Base-by-base conservation (phyloP, 2,329 filamentous ascomycete genomes). In the Elsinoe fawcettii region DNA sequence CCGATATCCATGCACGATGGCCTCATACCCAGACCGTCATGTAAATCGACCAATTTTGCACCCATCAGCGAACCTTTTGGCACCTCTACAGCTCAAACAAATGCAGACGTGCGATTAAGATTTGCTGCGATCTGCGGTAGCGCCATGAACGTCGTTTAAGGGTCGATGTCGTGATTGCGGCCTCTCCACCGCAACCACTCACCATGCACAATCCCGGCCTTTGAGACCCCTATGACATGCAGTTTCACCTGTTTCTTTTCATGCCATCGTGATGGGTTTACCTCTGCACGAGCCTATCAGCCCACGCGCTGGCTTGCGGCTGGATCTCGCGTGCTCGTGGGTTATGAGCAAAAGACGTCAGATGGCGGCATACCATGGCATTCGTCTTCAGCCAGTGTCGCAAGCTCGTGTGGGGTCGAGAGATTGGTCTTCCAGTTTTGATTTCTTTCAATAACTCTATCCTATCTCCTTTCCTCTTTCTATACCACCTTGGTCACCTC, bases 361-460 rank as follows among this genome's bases (percentile, higher is more conserved):
- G 51, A 55, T 55, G 51, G 51, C 51, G 51, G 51, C 51, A 55
- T 55, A 30, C 20, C 37, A 53, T 36, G n/a, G 49, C 27, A 14
- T 16, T 34, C 51, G 5, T 55, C 22, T 55, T 20, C 23, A 43
- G 22, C 25, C 23, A 34, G 36, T 55, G 25, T 27, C 25, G n/a
- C 23, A 44, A 12, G 14, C 36, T 12, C 14, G 22, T 36, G 53
- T 37, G 53, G 20, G 25, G 37, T 34, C 30, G 8, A n/a, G 23
- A 25, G 34, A 46, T 43, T 43, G 16, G 18, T n/a, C 23, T 43
- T 36, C 12, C n/a, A 36, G 37, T 8, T 37, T 27, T 9, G 37
- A 23, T 49, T 9, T 9, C 11, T 25, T 49, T 27, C 8, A 14
- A 18, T 25, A 25, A 16, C 23, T 39, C 37, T 51, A 16, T 36